phyloP scores from a whole-genome alignment of 164 flowering plant genomes.

The Paratinospora sagittata region DNA sequence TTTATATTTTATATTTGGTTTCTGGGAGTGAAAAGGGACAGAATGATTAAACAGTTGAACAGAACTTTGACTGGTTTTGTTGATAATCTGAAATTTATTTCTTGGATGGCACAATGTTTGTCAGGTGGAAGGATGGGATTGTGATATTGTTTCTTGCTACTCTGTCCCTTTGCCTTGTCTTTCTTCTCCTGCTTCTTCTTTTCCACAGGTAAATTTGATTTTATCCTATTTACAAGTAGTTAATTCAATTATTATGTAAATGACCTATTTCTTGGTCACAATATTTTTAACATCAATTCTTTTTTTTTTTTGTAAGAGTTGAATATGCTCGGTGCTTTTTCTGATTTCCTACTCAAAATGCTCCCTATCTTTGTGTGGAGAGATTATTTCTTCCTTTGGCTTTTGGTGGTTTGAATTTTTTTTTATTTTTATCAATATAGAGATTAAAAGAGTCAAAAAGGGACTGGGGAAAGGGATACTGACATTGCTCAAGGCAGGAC shows the following conservation, averaged over 20 bases:
- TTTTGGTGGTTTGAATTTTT: too few relatives aligned
- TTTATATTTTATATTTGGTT: too few relatives aligned
- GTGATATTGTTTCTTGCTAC: conserved; percentile 53
- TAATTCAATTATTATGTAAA: not conserved
- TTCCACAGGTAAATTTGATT: conserved; percentile 64
- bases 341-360: not conserved
- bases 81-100: conserved; percentile 2
- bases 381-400: too few relatives aligned
- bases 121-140: conserved; percentile 82
- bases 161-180: conserved; percentile 48
- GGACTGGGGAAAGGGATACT: too few relatives aligned
- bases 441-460: too few relatives aligned
- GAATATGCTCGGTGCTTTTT: not conserved
- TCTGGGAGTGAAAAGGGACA: not conserved
- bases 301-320: not conserved
- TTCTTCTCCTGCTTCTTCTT: conserved; percentile 64
- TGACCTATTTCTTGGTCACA: not conserved
- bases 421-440: too few relatives aligned
- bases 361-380: not conserved
- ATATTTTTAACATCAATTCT: not conserved
- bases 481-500: too few relatives aligned
- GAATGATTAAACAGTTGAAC: not conserved
- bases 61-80: not conserved
- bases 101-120: conserved; percentile 12
- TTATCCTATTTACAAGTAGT: not conserved